Percentiles rank a stretch among this genome's conserved stretches.
Conservation (phyloP, 2,329 filamentous ascomycete genomes). For the Exophiala sideris region DNA sequence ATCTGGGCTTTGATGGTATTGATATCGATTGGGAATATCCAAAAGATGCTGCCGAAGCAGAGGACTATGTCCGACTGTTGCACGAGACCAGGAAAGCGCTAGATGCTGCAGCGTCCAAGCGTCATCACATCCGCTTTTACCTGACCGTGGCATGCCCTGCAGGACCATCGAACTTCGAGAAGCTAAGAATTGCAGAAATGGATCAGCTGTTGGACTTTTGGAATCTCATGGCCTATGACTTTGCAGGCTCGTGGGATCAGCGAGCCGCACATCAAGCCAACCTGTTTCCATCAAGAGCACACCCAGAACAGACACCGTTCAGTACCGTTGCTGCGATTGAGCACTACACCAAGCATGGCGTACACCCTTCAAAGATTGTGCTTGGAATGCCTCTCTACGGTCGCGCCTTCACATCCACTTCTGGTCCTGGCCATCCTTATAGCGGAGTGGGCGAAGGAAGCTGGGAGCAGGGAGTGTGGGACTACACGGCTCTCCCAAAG, state of each 20-base stretch:
- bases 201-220: conserved; percentile 67
- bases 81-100: conserved; percentile 39
- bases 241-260: conserved; percentile 75
- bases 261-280: conserved; percentile 77
- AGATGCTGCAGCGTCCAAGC: conserved; percentile 23
- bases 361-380: conserved; percentile 70
- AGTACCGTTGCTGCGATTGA: conserved; percentile 68
- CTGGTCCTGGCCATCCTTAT: conserved; percentile 68
- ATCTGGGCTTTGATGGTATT: conserved; percentile 66
- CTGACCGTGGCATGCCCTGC: conserved; percentile 35
- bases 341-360: conserved; percentile 63
- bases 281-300: conserved; percentile 57
- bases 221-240: conserved; percentile 89
- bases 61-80: conserved; percentile 43
- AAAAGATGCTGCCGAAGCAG: conserved; percentile 39
- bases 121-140: conserved; percentile 19
- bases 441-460: conserved; percentile 71
- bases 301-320: conserved; percentile 70
- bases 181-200: conserved; percentile 62
- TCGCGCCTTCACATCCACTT: conserved; percentile 74
- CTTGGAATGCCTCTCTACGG: conserved; percentile 92
- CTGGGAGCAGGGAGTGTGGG: conserved; percentile 82
- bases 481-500: conserved; percentile 81
- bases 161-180: conserved; percentile 60
- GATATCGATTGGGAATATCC: conserved; percentile 51